phyloP scores from a whole-genome alignment of 2,329 filamentous ascomycete genomes.

The Chalaropsis thielavioides region DNA sequence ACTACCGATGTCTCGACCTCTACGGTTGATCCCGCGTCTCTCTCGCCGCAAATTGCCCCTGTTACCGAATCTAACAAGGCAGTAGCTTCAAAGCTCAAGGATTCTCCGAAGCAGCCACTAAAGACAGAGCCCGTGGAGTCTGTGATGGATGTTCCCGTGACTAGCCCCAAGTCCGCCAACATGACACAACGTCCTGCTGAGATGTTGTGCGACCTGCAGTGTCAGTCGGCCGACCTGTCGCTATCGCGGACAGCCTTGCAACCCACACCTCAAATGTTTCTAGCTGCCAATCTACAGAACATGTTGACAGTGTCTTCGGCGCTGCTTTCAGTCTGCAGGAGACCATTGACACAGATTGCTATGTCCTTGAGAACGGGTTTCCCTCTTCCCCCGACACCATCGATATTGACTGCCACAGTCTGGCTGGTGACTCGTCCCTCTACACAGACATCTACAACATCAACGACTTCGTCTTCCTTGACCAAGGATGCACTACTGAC shows the following conservation, averaged over 20 bases:
- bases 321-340: conserved; percentile 54
- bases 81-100: conserved; percentile 13
- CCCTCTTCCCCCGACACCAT: conserved; percentile 56
- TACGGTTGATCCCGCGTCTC: conserved; percentile 47
- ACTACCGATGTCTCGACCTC: conserved; percentile 24
- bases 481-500: conserved; percentile 33
- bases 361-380: conserved; percentile 62
- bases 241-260: conserved; percentile 23
- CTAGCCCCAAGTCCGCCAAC: conserved; percentile 49
- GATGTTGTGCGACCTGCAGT: conserved; percentile 99
- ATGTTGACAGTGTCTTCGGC: conserved; percentile 53
- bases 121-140: conserved; percentile 18
- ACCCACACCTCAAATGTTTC: conserved; percentile 5
- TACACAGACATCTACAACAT: conserved; percentile 37
- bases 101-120: conserved; percentile 21
- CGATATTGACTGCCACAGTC: conserved; percentile 52
- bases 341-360: conserved; percentile 58
- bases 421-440: conserved; percentile 45
- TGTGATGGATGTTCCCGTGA: conserved; percentile 8
- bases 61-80: conserved; percentile 25
- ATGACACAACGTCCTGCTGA: conserved; percentile 99
- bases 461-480: conserved; percentile 38
- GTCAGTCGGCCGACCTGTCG: conserved; percentile 67
- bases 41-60: conserved; percentile 43
- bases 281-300: conserved; percentile 40